Evolutionary conservation across 176 grass and related monocot genomes (phyloP), one percentile per base, ranked within the genome.

Genomic region (Avena atlantica): DNA sequence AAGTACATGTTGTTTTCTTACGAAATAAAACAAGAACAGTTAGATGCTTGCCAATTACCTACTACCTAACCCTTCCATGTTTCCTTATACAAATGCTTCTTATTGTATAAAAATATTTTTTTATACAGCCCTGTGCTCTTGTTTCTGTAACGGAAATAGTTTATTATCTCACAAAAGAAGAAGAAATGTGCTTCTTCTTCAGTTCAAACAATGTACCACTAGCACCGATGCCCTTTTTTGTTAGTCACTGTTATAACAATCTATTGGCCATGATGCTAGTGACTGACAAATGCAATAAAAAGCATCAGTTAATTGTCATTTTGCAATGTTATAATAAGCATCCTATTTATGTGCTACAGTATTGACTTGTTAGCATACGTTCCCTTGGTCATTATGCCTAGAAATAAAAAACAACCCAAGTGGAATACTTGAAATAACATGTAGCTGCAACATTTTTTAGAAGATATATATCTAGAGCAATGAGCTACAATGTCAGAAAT

Each of bases 351-450:
- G 31, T 2, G 50, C 59, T 65, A 51, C 44, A 9, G 23, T 66
- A 49, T 3, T 63, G 8, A 78, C n/a, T 67, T 76, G 56, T 31
- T 80, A 10, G 21, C 61, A 49, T 50, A 27, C 71, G 17, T 81
- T 63, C 4, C 19, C 51, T 36, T 78, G 49, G 27, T 74, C 40
- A 52, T 31, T 74, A 47, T 62, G n/a, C 78, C 12, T 34, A 77
- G 25, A 48, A 23, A 77, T 24, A 56, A 56, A 11, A 56, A 59
- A 19, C 17, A 14, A 78, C 76, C 52, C 48, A 74, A 8, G 31
- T 85, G 58, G 55, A 78, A 48, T 76, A 3, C 49, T 86, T 88
- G 36, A 36, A 55, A 58, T 83, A 79, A 78, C 86, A 60, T 76
- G 21, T 13, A 29, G 34, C 48, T 60, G 50, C 19, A 78, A 40